phyloP scores from a whole-genome alignment of 192 early-diverging fungal species.

The Entomortierella chlamydospora region DNA sequence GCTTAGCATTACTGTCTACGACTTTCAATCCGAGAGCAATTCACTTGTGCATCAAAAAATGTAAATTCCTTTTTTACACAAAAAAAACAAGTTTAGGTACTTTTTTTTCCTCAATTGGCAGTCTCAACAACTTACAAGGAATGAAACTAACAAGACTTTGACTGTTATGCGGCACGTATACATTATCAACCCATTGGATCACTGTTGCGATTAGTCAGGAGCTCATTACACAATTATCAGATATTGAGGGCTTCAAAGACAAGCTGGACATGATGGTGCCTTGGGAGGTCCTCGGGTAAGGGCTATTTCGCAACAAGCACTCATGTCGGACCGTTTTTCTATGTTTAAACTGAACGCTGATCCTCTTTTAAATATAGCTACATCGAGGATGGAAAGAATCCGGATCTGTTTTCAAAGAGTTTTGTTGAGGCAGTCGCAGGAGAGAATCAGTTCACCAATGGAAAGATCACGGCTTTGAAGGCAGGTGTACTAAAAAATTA shows the following conservation, averaged over 20 bases:
- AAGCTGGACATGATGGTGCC: conserved; percentile 59
- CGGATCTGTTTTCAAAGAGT: conserved; percentile 64
- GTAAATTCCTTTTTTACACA: too few relatives aligned
- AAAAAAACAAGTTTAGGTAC: too few relatives aligned
- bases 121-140: not conserved
- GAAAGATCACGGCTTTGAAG: conserved; percentile 63
- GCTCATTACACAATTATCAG: conserved; percentile 39
- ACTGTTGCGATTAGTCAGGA: conserved; percentile 16
- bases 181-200: too few relatives aligned
- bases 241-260: conserved; percentile 56
- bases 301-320: not conserved
- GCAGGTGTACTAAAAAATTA: conserved; percentile 44
- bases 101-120: not conserved
- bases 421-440: conserved; percentile 63
- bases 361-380: conserved; percentile 34
- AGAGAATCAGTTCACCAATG: conserved; percentile 68
- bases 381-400: conserved; percentile 64
- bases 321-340: not conserved
- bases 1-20: conserved; percentile 66
- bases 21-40: conserved; percentile 63
- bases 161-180: too few relatives aligned
- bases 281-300: conserved; percentile 64
- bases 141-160: not conserved
- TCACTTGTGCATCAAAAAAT: conserved; percentile 63
- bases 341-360: not conserved